Evolutionary conservation across 306 rosid species (phyloP), one percentile per base, ranked within the genome.

Genomic region (Trifolium pratense): DNA sequence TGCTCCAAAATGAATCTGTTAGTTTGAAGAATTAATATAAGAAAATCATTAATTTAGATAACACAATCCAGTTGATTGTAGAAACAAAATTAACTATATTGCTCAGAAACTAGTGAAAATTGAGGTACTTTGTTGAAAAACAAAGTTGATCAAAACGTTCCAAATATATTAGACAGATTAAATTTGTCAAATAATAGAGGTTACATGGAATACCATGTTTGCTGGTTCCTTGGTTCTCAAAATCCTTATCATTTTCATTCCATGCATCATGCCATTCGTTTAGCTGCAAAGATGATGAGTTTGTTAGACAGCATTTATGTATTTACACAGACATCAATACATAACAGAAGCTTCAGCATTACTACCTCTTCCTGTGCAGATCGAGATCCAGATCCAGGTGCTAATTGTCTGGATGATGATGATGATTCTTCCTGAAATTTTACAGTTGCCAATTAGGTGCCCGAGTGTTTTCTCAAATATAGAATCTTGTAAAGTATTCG

Each of bases 211-310:
- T 83, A 94, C 97, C 95, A 73, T 71, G 82, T 66, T 53, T 78
- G 58, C 76, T 84, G 80, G 21, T 17, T 78, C 82, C 86, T 79
- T 86, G 80, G 34, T 69, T 77, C 79, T 78, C 89, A 75, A 55
- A 25, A 66, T 84, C 88, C 49, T 32, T 76, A 71, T 87, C 90
- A 66, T 80, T 86, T 66, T 87, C 92, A 37, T 91, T 86, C 90
- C 97, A 91, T 52, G 98, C 95, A 43, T 91, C 94, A 25, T 94
- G 96, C 97, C 97, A 88, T 68, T 89, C 95, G 73, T 79, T 84
- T 46, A 87, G 20, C 98, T 93, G 89, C 78, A 70, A 56, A 15
- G n/a, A n/a, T n/a, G 20, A 77, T 37, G 75, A 77, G 36, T 74
- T 78, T 13, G 66, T 77, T 42, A 83, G 68, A 36, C 23, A 29